Conservation (phyloP, 352 stramenopile genomes). For the Phytophthora chlamydospora region DNA sequence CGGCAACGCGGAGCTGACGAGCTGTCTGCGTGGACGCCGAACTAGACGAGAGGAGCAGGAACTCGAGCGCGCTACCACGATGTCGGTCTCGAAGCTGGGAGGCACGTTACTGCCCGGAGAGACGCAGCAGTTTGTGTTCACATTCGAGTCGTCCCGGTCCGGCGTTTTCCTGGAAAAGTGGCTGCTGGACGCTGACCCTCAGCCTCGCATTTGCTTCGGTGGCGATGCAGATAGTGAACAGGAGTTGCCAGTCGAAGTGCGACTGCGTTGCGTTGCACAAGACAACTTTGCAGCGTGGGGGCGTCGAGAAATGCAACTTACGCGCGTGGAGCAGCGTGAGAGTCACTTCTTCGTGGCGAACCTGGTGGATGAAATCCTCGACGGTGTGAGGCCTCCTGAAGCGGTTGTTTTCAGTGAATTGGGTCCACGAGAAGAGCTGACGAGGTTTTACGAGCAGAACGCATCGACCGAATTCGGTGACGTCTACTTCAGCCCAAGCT, state of each 20-base stretch:
- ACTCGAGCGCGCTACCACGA: conserved; percentile 29
- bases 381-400: conserved; percentile 36
- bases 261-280: conserved; percentile 59
- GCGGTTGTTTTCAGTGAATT: conserved; percentile 38
- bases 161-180: conserved; percentile 77
- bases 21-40: conserved; percentile 30
- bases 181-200: conserved; percentile 66
- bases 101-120: conserved; percentile 65
- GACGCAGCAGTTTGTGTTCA: conserved; percentile 59
- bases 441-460: conserved; percentile 41
- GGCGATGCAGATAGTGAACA: neutral
- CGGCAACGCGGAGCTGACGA: conserved; percentile 30
- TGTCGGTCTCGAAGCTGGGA: conserved; percentile 50
- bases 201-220: conserved; percentile 26
- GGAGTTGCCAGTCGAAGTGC: conserved; percentile 38
- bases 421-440: conserved; percentile 26
- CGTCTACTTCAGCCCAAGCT: conserved; percentile 43
- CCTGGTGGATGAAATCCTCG: conserved; percentile 63
- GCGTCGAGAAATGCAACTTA: conserved; percentile 26
- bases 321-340: conserved; percentile 25
- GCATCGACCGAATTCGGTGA: conserved; percentile 32
- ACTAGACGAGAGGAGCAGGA: conserved; percentile 33
- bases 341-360: conserved; percentile 57
- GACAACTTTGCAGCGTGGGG: conserved; percentile 60
- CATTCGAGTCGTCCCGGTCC: conserved; percentile 50